phyloP scores from a whole-genome alignment of 805 yeast species.

The Lipomyces yamanashiensis region DNA sequence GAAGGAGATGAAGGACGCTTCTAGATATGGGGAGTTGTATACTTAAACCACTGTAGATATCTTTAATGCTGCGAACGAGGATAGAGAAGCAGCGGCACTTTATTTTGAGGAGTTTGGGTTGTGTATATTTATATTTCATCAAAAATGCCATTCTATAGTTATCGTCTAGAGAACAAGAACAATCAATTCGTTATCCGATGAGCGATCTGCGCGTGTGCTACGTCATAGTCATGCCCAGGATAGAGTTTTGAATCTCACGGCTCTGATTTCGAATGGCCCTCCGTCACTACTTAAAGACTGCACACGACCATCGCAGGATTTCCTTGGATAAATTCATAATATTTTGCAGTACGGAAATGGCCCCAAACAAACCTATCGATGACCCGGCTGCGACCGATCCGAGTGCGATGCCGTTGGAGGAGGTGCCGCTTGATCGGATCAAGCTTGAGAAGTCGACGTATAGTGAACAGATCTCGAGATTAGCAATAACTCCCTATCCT shows the following conservation, averaged over 20 bases:
- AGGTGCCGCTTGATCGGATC: slow-evolving; percentile 1
- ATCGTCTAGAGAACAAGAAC: neutral
- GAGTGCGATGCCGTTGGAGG: slow-evolving; percentile 1
- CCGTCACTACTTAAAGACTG: neutral
- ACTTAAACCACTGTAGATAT: slow-evolving; percentile 1
- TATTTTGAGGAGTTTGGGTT: neutral
- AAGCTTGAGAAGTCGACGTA: slow-evolving; percentile 10
- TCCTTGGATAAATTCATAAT: neutral
- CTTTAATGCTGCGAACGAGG: neutral
- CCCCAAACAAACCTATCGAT: neutral
- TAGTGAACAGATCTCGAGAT: slow-evolving; percentile 26
- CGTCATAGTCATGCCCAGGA: neutral
- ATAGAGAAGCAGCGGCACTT: neutral
- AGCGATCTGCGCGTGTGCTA: neutral
- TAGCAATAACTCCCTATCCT: slow-evolving; percentile 36
- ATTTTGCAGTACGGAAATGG: neutral
- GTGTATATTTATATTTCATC: too few species aligned
- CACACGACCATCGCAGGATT: neutral
- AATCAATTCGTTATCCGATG: neutral
- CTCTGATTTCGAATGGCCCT: neutral
- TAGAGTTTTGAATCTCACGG: neutral
- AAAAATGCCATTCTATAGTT: neutral
- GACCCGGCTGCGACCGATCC: slow-evolving; percentile 5
- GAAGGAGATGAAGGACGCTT: slow-evolving; percentile 35
- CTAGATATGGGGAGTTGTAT: slow-evolving; percentile 37